Evolutionary conservation across 2,329 filamentous ascomycete species (phyloP).

Genomic region (Tolypocladium nubicola): DNA sequence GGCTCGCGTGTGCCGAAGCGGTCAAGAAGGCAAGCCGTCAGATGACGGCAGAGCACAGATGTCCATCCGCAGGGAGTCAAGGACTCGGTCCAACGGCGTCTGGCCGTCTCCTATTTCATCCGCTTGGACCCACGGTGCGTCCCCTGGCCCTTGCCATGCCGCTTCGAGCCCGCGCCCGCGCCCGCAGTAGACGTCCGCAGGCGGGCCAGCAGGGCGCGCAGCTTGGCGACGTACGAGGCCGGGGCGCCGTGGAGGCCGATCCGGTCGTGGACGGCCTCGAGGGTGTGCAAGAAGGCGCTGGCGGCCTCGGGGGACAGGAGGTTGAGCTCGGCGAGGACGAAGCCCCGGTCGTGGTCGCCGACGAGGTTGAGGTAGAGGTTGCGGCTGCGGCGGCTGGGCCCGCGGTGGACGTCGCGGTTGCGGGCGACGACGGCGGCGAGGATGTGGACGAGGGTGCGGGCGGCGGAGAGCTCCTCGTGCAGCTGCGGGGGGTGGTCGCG

Average conservation of each 20-base stretch:
- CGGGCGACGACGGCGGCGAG: slow-evolving; percentile 32
- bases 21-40: not conserved
- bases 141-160: slow-evolving; percentile 14
- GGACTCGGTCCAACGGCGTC: not conserved
- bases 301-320: slow-evolving; percentile 30
- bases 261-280: slow-evolving; percentile 21
- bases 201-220: slow-evolving; percentile 19
- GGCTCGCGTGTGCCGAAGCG: not conserved
- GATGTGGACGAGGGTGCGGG: slow-evolving; percentile 35
- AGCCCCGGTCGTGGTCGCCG: slow-evolving; percentile 30
- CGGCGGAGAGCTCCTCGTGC: slow-evolving; percentile 32
- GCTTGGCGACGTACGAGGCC: slow-evolving; percentile 23
- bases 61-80: not conserved
- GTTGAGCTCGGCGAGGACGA: slow-evolving; percentile 33
- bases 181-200: slow-evolving; percentile 16
- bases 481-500: slow-evolving; percentile 24
- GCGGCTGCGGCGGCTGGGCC: slow-evolving; percentile 18
- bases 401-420: slow-evolving; percentile 24
- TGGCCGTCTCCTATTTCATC: slow-evolving; percentile 17
- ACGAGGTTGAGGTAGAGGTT: slow-evolving; percentile 40
- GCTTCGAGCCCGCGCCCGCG: slow-evolving; percentile 17
- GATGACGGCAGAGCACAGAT: not conserved
- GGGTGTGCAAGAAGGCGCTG: slow-evolving; percentile 28
- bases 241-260: slow-evolving; percentile 23
- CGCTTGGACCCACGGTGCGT: slow-evolving; percentile 19